These are phyloP conservation scores for Sequoia sempervirens DNA, from an alignment of 75 land plant genomes.

Conservation along the genomic window DNA sequence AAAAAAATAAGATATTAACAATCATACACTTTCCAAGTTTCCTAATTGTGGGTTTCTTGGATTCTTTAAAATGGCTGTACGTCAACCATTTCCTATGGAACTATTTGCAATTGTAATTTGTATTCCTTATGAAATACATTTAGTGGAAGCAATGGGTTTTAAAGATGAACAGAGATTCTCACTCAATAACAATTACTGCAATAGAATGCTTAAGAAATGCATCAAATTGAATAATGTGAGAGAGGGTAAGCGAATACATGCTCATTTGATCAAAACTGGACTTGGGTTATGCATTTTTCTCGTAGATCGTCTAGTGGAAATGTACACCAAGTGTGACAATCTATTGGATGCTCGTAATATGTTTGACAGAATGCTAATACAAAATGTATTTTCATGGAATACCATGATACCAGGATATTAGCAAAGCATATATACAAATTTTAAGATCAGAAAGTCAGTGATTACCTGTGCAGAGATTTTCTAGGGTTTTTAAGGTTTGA, in stretches of 20 bases:
- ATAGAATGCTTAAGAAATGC: conserved; percentile 4
- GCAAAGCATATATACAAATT: too few species aligned
- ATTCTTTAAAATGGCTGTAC: not conserved
- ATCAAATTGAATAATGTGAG: conserved; percentile 1
- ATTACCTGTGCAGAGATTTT: too few species aligned
- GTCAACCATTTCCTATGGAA: not conserved
- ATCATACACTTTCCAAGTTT: not conserved
- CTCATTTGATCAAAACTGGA: conserved; percentile 5
- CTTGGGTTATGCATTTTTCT: not conserved
- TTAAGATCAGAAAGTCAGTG: too few species aligned
- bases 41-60: not conserved
- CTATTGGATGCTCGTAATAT: conserved; percentile 2
- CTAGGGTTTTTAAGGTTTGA: too few species aligned
- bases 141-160: not conserved
- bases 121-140: not conserved
- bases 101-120: not conserved
- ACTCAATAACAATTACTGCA: not conserved
- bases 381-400: conserved; percentile 9
- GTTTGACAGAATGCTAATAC: conserved; percentile 5
- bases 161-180: not conserved
- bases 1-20: too few species aligned
- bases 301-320: conserved; percentile 4
- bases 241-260: conserved; percentile 12
- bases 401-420: conserved; percentile 4
- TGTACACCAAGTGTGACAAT: conserved; percentile 10